Base-by-base conservation (phyloP, 2,329 filamentous ascomycete genomes). In the Stemphylium lycopersici region DNA sequence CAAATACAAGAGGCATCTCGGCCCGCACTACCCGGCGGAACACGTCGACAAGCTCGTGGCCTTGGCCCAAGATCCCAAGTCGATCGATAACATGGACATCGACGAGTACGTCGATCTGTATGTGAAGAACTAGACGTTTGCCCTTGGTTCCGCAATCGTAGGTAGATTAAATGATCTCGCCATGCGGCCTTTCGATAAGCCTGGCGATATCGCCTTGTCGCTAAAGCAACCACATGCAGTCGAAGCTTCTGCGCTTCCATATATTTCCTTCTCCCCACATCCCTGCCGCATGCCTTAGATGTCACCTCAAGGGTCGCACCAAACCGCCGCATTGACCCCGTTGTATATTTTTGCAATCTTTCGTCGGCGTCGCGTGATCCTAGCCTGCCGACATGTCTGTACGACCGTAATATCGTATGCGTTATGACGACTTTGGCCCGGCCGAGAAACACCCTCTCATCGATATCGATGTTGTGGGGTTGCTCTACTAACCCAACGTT, bases 61-160 rank as follows among this genome's bases (percentile, higher is more conserved):
- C 63, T 80, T 98, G 47, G 90, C 90, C 66, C 85, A 88, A 77
- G 86, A 96, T 75, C 79, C 82, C 55, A 84, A 87, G 77, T 87
- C 83, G 77, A 80, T 98, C 50, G 91, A 96, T 80, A 79, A 82
- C 68, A 90, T 90, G 82, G 84, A 91, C 49, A 88, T 98, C 31
- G 93, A 99, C 77, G 86, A 95, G 80, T 98, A 97, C 73, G 90
- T 99, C 64, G 92, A 98, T 76, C 77, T 96, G 76, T 96, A 88
- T 71, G 83, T 87, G 48, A 88, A 84, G 77, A 76, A 80, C 34
- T 73, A 73, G 60, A 63, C 16, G 44, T 48, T 38, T 39, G 39
- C 44, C 48, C 13, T 34, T 29, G 52, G 29, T 36, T 26, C 52
- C 20, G 59, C 63, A 50, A 60, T 63, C 52, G 26, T 62, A 61